Conservation (phyloP, 306 rosid species). For the Astragalus membranaceus region DNA sequence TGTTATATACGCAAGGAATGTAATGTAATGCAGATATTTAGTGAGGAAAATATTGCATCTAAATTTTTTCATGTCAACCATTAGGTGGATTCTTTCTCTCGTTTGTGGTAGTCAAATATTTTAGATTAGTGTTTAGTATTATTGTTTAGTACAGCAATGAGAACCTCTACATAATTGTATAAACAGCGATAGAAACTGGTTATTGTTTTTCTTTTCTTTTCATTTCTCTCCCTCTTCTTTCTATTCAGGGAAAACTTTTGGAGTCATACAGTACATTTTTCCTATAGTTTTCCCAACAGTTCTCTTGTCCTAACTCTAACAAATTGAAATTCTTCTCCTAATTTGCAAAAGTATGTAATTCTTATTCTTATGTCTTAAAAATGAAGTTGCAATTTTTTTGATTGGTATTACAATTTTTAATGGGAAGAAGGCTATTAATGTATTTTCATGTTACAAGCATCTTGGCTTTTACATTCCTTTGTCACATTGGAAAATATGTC, state of each 20-base stretch:
- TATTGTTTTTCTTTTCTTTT: not conserved
- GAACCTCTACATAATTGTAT: not conserved
- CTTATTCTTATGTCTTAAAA: not conserved
- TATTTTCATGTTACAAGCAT: slow-evolving; percentile 1
- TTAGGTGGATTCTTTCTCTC: slow-evolving; percentile 6
- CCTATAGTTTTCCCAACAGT: not conserved
- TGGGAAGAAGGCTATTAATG: not conserved
- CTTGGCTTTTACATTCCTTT: not conserved
- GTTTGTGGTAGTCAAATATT: not conserved
- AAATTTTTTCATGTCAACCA: not conserved
- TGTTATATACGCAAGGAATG: not conserved
- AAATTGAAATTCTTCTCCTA: not conserved
- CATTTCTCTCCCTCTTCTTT: not conserved
- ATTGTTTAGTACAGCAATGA: not conserved
- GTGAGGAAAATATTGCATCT: not conserved
- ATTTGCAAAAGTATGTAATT: not conserved
- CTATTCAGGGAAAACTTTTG: not conserved
- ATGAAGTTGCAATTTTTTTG: not conserved
- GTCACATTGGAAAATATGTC: not conserved
- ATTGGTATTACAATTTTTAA: not conserved
- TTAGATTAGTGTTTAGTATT: not conserved
- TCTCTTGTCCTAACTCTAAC: not conserved
- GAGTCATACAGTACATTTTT: not conserved
- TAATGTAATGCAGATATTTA: not conserved
- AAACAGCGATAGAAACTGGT: not conserved